Percentiles rank a stretch among this genome's conserved stretches.
phyloP scores from a whole-genome alignment of 2,329 filamentous ascomycete species.

The Fonsecaea pedrosoi region DNA sequence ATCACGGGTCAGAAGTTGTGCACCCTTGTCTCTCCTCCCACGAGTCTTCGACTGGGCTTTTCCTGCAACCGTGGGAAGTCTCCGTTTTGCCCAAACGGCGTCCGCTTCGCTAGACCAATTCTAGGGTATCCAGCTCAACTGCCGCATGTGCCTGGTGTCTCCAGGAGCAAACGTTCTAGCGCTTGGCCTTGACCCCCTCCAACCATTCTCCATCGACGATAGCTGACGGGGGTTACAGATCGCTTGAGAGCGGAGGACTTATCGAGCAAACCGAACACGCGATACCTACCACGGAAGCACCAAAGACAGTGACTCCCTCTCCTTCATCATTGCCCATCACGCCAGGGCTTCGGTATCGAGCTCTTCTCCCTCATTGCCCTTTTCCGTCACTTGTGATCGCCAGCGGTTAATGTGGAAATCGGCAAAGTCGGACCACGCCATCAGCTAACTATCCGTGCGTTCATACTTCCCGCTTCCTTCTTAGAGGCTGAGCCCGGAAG shows the following conservation, averaged over 20 bases:
- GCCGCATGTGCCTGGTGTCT: conserved; percentile 17
- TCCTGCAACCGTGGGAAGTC: conserved; percentile 2
- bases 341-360: not conserved
- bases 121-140: conserved; percentile 13
- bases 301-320: not conserved
- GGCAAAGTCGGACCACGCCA: not conserved
- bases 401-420: conserved; percentile 8
- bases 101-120: conserved; percentile 16
- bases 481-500: not conserved
- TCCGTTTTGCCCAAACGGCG: conserved; percentile 9
- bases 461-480: conserved; percentile 3
- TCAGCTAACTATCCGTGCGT: not conserved
- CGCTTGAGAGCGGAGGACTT: conserved; percentile 17
- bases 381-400: not conserved
- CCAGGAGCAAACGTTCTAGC: conserved; percentile 23
- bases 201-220: conserved; percentile 4
- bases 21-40: conserved; percentile 2
- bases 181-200: not conserved
- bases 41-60: not conserved
- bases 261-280: not conserved
- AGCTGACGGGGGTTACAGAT: conserved; percentile 12
- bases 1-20: not conserved
- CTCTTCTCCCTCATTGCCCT: not conserved
- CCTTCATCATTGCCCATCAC: not conserved
- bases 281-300: not conserved